Base-by-base conservation (phyloP, 2,329 filamentous ascomycete species). In the Colletotrichum sublineola region DNA sequence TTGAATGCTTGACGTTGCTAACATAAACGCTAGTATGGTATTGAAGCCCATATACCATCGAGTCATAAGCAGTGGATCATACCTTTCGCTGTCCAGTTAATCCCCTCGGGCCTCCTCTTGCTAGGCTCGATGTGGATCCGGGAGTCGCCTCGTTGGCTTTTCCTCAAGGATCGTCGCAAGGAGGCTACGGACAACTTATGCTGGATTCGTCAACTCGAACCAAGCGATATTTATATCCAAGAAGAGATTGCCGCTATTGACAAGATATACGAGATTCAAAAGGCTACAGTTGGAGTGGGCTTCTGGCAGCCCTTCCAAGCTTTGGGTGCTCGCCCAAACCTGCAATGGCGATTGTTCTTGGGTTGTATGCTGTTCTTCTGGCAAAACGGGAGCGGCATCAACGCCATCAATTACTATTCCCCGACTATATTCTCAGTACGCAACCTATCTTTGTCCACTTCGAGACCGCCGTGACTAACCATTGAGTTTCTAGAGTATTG, bases 341-440 rank as follows among this genome's bases (percentile, higher is more conserved):
- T 90, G 56, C 84, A 86, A 68, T 90, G 87, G 80, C 86, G 90
- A 55, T 86, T 93, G 74, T 87, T 91, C 77, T 84, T 92, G 24
- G 90, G 90, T 63, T 87, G 88, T 33, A 87, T 90, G 77, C 83
- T 93, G 18, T 92, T 92, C 84, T 84, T 92, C 74, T 92, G 88
- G 86, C 91, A 93, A 78, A 92, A 92, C 74, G 88, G 89, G 8
- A 87, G 85, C 0, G 91, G 91, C 1, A 91, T 90, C 78, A 92
- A 92, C 76, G 90, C 89, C 5, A 88, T 90, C 79, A 92, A 91
- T 81, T 91, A 91, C 79, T 91, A 89, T 76, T 84, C 83, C 0
- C 90, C 90, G 0, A 90, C 88, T 0, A 87, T 92, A 14, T 92
- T 92, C 82, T 86, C 58, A 1, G 55, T 91, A 50, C 63, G 69